phyloP scores from a whole-genome alignment of 768 basidiomycete species.

The Amanita pseudoporphyria region DNA sequence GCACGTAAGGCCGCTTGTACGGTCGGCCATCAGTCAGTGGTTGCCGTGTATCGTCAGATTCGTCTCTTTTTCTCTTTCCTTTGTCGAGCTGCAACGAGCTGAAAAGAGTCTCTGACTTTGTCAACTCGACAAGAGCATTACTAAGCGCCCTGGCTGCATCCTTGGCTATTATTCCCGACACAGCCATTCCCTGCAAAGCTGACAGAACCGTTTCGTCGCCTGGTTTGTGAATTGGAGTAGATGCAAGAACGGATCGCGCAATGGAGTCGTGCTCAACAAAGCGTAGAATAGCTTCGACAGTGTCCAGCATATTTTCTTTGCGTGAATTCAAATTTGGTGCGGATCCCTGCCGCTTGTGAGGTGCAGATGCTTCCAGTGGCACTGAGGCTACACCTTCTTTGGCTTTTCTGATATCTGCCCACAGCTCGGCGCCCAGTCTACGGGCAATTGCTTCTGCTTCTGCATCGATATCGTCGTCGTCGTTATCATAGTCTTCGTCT shows the following conservation, averaged over 20 bases:
- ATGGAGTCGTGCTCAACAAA: conserved; percentile 47
- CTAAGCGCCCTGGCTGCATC: conserved; percentile 47
- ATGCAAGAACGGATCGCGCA: conserved; percentile 44
- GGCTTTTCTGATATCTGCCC: conserved; percentile 66
- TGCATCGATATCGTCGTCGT: conserved; percentile 52
- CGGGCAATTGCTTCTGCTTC: conserved; percentile 70
- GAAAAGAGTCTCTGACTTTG: conserved; percentile 58
- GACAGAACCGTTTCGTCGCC: conserved; percentile 44
- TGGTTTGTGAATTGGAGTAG: conserved; percentile 38
- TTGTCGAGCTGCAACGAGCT: conserved; percentile 53
- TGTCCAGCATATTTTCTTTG: conserved; percentile 33
- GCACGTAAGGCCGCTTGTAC: conserved; percentile 37
- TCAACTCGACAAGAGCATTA: conserved; percentile 52
- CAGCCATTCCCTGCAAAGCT: conserved; percentile 40
- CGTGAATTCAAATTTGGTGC: background rate
- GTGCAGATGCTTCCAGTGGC: background rate
- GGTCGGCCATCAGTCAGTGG: conserved; percentile 19
- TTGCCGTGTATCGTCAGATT: conserved; percentile 30
- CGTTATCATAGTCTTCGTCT: conserved; percentile 48
- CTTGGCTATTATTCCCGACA: conserved; percentile 38
- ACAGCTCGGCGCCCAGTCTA: conserved; percentile 64
- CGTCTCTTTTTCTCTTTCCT: conserved; percentile 70
- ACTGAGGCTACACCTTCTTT: conserved; percentile 28
- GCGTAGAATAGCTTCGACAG: conserved; percentile 53
- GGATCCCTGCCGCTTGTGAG: conserved; percentile 1